Base-by-base conservation (phyloP, 2,329 filamentous ascomycete species). In the Trichoderma oligosporum region DNA sequence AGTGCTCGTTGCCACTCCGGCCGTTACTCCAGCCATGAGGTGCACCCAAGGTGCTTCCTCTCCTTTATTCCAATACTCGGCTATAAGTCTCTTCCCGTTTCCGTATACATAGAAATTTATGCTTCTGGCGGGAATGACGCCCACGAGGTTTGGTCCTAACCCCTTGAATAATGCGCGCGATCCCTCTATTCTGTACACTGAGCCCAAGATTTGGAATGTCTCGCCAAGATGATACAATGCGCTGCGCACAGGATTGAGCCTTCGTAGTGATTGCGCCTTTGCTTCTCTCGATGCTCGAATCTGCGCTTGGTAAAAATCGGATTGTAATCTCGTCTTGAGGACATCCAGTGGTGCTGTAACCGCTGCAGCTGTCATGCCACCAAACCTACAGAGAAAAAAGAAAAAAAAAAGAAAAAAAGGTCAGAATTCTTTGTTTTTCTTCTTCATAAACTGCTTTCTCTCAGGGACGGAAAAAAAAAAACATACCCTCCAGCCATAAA, bases 81-180 rank as follows among this genome's bases (percentile, higher is more conserved):
- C 86, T 60, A 95, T 85, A 46, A 95, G 76, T 29, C 87, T 81
- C 76, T 97, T 97, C 63, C 91, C 88, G 69, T 96, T 97, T 49
- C 91, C 91, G 70, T 97, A 96, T 12, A 90, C 86, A 75, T 87
- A 96, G 72, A 97, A 97, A 72, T 95, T 96, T 74, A 97, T 97
- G 52, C 88, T 87, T 60, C 91, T 82, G 16, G 92, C 92, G 1
- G 92, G 92, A 7, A 97, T 88, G 2, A 96, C 91, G 57, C 93
- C 92, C 7, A 94, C 80, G 7, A 97, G 79, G 71, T 96, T 97
- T 1, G 93, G 92, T 0, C 91, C 92, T 3, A 97, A 80, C 20
- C 93, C 93, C 71, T 96, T 96, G 80, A 97, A 97, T 4, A 97
- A 79, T 9, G 91, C 92, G 51, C 91, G 84, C 77, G 86, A 87